A percentile compares a stretch with the other conserved stretches of the same genome.
Evolutionary conservation across 257 asterid species (phyloP).

Genomic region (Solanum commersonii): DNA sequence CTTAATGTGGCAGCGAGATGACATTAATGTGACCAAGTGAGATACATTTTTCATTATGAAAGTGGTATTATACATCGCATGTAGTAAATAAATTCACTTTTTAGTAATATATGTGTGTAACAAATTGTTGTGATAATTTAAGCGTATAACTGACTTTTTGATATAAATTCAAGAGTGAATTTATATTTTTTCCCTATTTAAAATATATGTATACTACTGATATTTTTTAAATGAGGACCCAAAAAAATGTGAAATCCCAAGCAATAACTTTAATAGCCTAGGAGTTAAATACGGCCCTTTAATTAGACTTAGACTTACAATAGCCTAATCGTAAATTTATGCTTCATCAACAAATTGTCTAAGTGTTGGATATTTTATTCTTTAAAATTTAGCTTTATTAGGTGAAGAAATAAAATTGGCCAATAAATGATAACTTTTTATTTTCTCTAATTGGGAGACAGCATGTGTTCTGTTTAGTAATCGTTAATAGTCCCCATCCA

Average conservation of each 20-base stretch:
- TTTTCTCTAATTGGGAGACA: background rate
- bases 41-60: accelerated
- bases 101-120: too few species aligned
- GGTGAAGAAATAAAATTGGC: background rate
- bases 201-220: too few species aligned
- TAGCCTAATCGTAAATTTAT: background rate
- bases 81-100: too few species aligned
- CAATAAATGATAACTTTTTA: background rate
- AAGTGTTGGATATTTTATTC: background rate
- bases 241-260: accelerated
- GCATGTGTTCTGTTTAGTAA: background rate
- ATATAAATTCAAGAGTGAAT: too few species aligned
- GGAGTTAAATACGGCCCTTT: too few species aligned
- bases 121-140: accelerated
- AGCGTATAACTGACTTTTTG: accelerated
- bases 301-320: background rate
- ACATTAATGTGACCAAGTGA: too few species aligned
- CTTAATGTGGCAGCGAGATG: too few species aligned
- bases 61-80: too few species aligned
- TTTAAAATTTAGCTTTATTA: background rate
- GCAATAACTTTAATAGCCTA: too few species aligned
- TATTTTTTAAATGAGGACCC: too few species aligned
- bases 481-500: background rate
- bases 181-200: too few species aligned
- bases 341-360: background rate